These are phyloP conservation scores for Myrica gale DNA, from an alignment of 306 rosid genomes.

Conservation along the genomic window DNA sequence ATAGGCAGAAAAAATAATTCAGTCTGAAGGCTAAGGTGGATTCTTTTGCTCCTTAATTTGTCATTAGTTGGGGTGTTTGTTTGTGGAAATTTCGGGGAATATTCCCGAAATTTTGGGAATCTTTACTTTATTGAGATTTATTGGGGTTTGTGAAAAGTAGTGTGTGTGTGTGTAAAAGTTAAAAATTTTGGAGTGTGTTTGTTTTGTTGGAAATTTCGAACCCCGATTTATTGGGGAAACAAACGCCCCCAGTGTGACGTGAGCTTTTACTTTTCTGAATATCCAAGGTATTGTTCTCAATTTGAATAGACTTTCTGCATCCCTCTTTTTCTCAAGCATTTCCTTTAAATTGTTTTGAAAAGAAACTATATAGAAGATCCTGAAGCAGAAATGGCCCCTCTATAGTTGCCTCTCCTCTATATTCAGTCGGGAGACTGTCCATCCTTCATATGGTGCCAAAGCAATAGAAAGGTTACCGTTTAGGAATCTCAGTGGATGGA, in stretches of 20 bases:
- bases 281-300: neutral
- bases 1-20: neutral
- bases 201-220: too few relatives aligned
- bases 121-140: too few relatives aligned
- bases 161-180: too few relatives aligned
- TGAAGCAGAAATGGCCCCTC: slow-evolving; percentile 6
- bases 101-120: too few relatives aligned
- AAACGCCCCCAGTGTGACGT: too few relatives aligned
- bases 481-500: slow-evolving; percentile 8
- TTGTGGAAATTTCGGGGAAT: too few relatives aligned
- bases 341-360: neutral
- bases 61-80: too few relatives aligned
- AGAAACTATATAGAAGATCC: neutral
- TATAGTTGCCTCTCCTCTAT: neutral
- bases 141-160: too few relatives aligned
- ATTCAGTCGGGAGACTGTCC: neutral
- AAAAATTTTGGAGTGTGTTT: too few relatives aligned
- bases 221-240: too few relatives aligned
- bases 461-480: neutral
- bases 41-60: neutral
- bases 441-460: neutral
- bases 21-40: neutral
- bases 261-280: neutral
- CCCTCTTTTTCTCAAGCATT: neutral
- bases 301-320: neutral